Evolutionary conservation across 768 basidiomycete genomes (phyloP), one percentile per base, ranked within the genome.

Genomic region (Serendipita sp.): DNA sequence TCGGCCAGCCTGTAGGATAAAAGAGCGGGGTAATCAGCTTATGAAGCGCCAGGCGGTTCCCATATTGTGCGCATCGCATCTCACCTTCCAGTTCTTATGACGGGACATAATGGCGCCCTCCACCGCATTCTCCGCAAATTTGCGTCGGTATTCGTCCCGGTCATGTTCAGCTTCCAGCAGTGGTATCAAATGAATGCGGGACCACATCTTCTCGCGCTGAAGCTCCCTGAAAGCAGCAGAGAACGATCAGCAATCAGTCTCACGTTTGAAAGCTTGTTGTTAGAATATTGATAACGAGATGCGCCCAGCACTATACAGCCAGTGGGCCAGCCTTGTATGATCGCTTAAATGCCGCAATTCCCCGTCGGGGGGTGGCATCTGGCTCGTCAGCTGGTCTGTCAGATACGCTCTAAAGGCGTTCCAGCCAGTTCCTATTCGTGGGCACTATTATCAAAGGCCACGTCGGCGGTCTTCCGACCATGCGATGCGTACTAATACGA

Each of bases 71-170:
- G 4, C 27, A 60, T 66, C 53, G 46, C 65, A 68, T 70, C 91
- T 73, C 75, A 96, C 93, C 89, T 90, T 84, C 94, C 94, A 97
- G 44, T 83, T 90, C 64, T 80, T 79, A 62, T 97, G 92, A 69
- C 91, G 88, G 75, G 88, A 90, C 95, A 97, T 97, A 70, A 97
- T 91, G 75, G 84, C 88, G 75, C 78, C 79, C 75, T 98, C 96
- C 52, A 91, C 75, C 31, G 77, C 85, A 63, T 86, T 62, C 58
- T 83, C 84, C n/a, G 89, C 91, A 71, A 85, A 81, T 70, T 85
- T 76, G 44, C 90, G 82, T 66, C 91, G 80, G 77, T 89, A 92
- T 64, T 80, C 78, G 73, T 94, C 91, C 64, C 96, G 86, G 76
- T 99, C 95, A 3, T 85, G 85, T 73, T 99, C 95, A 44, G 95